Evolutionary conservation across 2,329 filamentous ascomycete genomes (phyloP), one percentile per base, ranked within the genome.

Genomic region (Fusarium duplospermum): DNA sequence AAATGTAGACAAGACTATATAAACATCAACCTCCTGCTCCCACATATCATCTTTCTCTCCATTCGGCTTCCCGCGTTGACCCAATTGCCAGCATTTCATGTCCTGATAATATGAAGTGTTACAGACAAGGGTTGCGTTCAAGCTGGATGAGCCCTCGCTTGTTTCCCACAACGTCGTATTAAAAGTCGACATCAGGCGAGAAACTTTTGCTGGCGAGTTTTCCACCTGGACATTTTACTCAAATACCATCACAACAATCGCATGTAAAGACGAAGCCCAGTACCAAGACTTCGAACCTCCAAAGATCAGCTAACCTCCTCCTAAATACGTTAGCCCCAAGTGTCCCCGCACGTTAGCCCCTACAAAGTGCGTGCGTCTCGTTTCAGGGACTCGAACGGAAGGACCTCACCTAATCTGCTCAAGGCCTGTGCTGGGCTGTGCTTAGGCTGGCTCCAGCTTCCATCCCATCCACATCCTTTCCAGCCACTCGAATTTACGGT

Each of bases 401-500:
- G 59, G 60, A 62, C 45, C 40, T 54, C 24, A 33, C 42, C 45
- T 22, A 35, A 35, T 50, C 42, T 27, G 40, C 54, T 47, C 33
- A 35, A 33, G 33, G 33, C 33, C 33, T 24, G 24, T 24, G 24
- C 33, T 35, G 33, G 11, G 33, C 33, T 35, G 33, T 35, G 33
- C 33, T 35, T 35, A 14, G 33, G 33, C 33, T 35, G 14, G 33
- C 13, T 35, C 33, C 33, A 35, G 33, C 33, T 35, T 35, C 33
- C 33, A 24, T 24, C 24, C 24, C 24, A 24, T 5, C 3, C 3
- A 24, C 24, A 24, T 35, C 33, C 14, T 35, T 35, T 35, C 33
- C 78, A 80, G 78, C 78, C 78, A 79, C 77, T 77, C 71, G 77
- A 80, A 80, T 80, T 80, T 78, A 77, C 78, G 75, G 78, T 78